Conservation (phyloP, 768 basidiomycete genomes). For the Boletus reticuloceps region DNA sequence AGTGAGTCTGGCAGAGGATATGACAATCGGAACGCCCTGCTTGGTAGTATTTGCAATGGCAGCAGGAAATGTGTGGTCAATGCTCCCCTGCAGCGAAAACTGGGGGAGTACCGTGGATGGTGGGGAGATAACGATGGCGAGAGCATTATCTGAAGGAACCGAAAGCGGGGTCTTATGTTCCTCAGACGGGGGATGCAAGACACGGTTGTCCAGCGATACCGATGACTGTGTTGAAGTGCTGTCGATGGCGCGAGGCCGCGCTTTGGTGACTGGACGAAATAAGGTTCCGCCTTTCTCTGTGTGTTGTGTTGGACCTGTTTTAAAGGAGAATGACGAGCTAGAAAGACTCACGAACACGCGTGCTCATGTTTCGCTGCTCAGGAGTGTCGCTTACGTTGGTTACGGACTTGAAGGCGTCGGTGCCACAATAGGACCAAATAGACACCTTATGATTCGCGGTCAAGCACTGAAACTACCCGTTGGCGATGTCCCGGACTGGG, state of each 20-base stretch:
- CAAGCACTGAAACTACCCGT: slow-evolving; percentile 47
- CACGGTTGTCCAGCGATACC: slow-evolving; percentile 11
- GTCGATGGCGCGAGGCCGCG: slow-evolving; percentile 43
- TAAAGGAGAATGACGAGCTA: neutral
- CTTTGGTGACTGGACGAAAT: slow-evolving; percentile 65
- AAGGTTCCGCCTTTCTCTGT: slow-evolving; percentile 70
- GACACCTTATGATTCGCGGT: slow-evolving; percentile 24
- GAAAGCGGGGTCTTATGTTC: neutral
- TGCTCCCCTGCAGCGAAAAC: slow-evolving; percentile 4
- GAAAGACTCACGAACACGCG: slow-evolving; percentile 57
- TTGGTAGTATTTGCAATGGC: slow-evolving; percentile 1
- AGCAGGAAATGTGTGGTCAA: slow-evolving; percentile 1
- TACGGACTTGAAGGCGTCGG: neutral
- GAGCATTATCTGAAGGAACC: neutral
- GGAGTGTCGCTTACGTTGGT: slow-evolving; percentile 4
- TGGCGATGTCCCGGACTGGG: slow-evolving; percentile 60
- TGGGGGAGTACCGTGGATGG: slow-evolving; percentile 6
- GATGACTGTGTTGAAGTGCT: slow-evolving; percentile 15
- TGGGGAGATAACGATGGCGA: neutral
- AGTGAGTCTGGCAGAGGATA: slow-evolving; percentile 19
- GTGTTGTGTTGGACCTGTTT: neutral
- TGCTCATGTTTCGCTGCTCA: slow-evolving; percentile 34
- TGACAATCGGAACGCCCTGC: slow-evolving; percentile 15
- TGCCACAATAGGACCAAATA: slow-evolving; percentile 28
- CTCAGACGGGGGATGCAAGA: slow-evolving; percentile 10